Evolutionary conservation across 2,329 filamentous ascomycete species (phyloP).

Genomic region (Stylonectria norvegica): DNA sequence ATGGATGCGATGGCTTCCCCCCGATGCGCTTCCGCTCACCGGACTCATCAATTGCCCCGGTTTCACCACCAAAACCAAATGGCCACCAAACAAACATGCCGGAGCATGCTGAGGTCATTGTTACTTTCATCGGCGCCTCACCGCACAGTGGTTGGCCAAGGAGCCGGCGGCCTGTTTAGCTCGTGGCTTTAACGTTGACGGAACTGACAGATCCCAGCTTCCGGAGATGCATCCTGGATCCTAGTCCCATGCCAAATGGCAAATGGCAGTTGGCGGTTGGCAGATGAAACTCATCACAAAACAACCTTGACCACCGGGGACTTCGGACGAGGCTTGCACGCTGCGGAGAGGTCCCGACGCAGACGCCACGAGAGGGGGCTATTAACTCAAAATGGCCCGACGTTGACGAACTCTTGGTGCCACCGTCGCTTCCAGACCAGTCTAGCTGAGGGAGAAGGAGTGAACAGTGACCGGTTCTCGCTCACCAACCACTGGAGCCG

Average conservation of each 20-base stretch:
- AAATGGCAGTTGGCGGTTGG: too few species aligned
- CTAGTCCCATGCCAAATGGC: too few species aligned
- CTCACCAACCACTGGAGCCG: not conserved
- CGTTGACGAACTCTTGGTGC: conserved; percentile 3
- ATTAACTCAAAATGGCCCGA: conserved; percentile 6
- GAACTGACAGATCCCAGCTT: not conserved
- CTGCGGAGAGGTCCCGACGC: conserved; percentile 13
- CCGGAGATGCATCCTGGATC: not conserved
- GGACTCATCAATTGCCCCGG: not conserved
- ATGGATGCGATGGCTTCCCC: not conserved
- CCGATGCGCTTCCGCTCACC: not conserved
- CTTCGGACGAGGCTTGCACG: not conserved
- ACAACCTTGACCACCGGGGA: too few species aligned
- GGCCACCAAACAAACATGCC: conserved; percentile 12
- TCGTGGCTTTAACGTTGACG: too few species aligned
- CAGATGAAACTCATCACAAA: too few species aligned
- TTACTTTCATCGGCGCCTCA: not conserved
- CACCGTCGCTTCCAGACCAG: conserved; percentile 19
- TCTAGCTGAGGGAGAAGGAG: conserved; percentile 19
- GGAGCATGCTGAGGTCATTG: conserved; percentile 6
- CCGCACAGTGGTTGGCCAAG: too few species aligned
- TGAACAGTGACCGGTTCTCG: conserved; percentile 16
- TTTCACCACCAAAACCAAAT: conserved; percentile 12
- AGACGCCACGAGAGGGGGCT: conserved; percentile 18
- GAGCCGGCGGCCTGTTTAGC: too few species aligned